phyloP scores from a whole-genome alignment of 495 filamentous ascomycete species.

The Tuber umbilicatum region DNA sequence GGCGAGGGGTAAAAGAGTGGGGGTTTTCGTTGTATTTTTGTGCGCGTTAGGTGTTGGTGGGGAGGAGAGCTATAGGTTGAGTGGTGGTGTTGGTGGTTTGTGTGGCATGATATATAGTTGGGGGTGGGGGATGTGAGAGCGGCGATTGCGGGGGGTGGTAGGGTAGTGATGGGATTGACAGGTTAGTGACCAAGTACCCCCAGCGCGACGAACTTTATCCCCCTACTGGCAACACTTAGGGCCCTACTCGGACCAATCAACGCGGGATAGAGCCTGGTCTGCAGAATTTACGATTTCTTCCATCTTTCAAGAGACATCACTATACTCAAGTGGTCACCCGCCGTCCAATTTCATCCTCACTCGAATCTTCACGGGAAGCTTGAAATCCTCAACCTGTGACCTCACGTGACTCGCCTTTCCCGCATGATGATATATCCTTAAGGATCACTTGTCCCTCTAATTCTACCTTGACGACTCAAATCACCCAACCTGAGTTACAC shows the following conservation, averaged over 20 bases:
- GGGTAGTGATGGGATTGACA: not conserved
- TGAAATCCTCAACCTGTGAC: not conserved
- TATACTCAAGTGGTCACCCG: not conserved
- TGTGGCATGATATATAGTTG: no score
- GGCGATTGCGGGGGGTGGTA: not conserved
- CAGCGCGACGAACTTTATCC: not conserved
- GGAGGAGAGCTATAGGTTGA: not conserved
- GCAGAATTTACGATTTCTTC: not conserved
- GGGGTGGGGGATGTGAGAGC: not conserved
- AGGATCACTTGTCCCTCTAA: not conserved
- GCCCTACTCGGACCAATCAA: not conserved
- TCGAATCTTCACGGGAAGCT: not conserved
- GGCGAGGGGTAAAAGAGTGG: not conserved
- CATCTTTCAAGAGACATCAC: not conserved
- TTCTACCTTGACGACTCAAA: not conserved
- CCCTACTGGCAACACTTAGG: not conserved
- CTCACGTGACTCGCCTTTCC: not conserved
- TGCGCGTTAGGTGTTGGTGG: not conserved
- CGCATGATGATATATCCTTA: not conserved
- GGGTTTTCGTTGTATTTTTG: not conserved
- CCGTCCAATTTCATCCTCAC: not conserved
- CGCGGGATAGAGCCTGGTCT: not conserved
- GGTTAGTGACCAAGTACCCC: not conserved
- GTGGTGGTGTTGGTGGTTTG: not conserved
- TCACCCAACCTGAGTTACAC: not conserved